A percentile compares a stretch with the other conserved stretches of the same genome.
Evolutionary conservation across 2,329 filamentous ascomycete genomes (phyloP).

Genomic region (Thelonectria olida): DNA sequence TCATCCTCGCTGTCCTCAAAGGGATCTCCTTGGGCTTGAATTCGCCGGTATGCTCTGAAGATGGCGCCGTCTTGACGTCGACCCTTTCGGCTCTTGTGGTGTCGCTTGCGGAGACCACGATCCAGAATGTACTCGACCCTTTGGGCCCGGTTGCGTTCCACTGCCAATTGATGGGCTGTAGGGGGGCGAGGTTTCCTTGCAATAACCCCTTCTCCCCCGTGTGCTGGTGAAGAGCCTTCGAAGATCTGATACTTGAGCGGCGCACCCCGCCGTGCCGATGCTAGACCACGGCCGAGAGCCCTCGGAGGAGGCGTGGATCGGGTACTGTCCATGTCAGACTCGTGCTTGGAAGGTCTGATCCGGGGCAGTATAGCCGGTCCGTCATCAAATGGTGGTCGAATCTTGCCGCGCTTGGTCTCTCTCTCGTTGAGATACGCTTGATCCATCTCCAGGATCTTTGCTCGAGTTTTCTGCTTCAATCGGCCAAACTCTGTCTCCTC

Average conservation of each 20-base stretch:
- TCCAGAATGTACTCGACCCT: slow-evolving; percentile 85
- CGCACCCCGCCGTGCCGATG: slow-evolving; percentile 52
- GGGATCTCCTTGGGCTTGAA: slow-evolving; percentile 63
- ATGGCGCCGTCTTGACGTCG: slow-evolving; percentile 74
- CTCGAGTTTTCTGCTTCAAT: slow-evolving; percentile 77
- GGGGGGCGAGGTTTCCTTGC: slow-evolving; percentile 75
- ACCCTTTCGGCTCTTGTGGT: slow-evolving; percentile 69
- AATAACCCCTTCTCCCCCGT: slow-evolving; percentile 64
- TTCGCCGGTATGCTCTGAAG: slow-evolving; percentile 71
- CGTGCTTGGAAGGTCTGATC: slow-evolving; percentile 70
- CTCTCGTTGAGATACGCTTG: slow-evolving; percentile 73
- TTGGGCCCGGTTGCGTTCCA: slow-evolving; percentile 80
- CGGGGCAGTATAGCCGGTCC: slow-evolving; percentile 68
- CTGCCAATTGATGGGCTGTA: slow-evolving; percentile 83
- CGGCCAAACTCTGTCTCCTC: slow-evolving; percentile 77
- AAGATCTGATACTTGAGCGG: slow-evolving; percentile 68
- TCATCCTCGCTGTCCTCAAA: slow-evolving; percentile 73
- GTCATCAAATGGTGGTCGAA: slow-evolving; percentile 54
- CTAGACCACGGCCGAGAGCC: slow-evolving; percentile 39
- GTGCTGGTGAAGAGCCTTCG: slow-evolving; percentile 68
- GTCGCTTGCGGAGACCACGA: slow-evolving; percentile 73
- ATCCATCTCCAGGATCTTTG: slow-evolving; percentile 79
- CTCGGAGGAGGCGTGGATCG: slow-evolving; percentile 54
- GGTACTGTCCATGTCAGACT: slow-evolving; percentile 57
- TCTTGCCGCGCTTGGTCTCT: slow-evolving; percentile 65